phyloP scores from a whole-genome alignment of 164 flowering plant genomes.

The Aristolochia fimbriata region DNA sequence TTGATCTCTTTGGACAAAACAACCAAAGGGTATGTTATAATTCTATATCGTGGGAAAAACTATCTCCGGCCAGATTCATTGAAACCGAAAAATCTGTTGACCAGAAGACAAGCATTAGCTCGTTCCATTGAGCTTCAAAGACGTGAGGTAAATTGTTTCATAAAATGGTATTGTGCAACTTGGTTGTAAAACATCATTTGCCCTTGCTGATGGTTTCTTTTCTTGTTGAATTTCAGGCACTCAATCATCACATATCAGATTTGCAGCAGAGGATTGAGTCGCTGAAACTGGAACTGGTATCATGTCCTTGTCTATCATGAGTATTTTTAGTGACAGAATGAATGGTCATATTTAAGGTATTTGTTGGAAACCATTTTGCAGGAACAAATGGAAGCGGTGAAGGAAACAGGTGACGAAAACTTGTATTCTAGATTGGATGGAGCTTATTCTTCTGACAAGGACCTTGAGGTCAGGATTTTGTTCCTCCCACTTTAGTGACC shows the following conservation, averaged over 20 bases:
- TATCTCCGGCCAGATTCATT: conserved; percentile 46
- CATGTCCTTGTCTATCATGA: conserved; percentile 5
- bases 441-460: conserved; percentile 24
- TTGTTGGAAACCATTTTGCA: conserved; percentile 10
- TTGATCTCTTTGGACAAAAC: conserved; percentile 76
- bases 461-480: conserved; percentile 29
- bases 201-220: background rate
- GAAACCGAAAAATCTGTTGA: conserved; percentile 57
- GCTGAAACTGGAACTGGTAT: conserved; percentile 56
- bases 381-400: conserved; percentile 35
- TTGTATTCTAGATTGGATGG: conserved; percentile 23
- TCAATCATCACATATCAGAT: conserved; percentile 60
- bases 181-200: background rate
- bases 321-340: background rate
- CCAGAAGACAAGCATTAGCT: conserved; percentile 69
- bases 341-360: background rate
- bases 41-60: conserved; percentile 88
- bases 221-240: conserved; percentile 33
- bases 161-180: background rate
- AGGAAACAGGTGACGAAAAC: conserved; percentile 27
- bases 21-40: conserved; percentile 66
- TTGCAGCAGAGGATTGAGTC: conserved; percentile 44
- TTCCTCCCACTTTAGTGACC: background rate
- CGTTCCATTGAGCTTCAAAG: conserved; percentile 81
- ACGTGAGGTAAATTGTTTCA: conserved; percentile 47